Conservation (phyloP, 208 protist genomes). For the Crithidia sp. region DNA sequence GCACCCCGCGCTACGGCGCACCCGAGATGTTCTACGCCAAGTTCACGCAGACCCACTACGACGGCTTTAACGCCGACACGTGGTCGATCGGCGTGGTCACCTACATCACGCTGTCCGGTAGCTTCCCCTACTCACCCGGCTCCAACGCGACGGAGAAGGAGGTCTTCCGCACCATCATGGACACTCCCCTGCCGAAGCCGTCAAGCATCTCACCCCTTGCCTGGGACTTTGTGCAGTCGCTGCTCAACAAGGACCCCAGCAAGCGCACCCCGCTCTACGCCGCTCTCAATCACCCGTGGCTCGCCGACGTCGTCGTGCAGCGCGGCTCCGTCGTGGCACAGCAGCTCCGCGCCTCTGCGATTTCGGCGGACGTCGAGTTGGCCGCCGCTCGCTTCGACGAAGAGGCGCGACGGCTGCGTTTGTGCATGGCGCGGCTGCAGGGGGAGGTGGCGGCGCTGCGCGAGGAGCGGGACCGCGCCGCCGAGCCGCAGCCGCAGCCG, state of each 20-base stretch:
- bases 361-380: conserved; percentile 58
- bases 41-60: conserved; percentile 93
- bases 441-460: conserved; percentile 67
- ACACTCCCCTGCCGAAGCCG: conserved; percentile 82
- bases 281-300: conserved; percentile 90
- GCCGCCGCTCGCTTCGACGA: conserved; percentile 75
- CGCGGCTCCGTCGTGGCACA: conserved; percentile 77
- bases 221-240: conserved; percentile 75
- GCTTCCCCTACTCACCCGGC: conserved; percentile 95
- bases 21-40: conserved; percentile 94
- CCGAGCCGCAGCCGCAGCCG: conserved; percentile 26
- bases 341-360: conserved; percentile 48
- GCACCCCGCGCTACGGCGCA: conserved; percentile 90
- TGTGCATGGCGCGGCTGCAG: conserved; percentile 79
- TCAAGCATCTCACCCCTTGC: conserved; percentile 64
- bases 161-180: conserved; percentile 92
- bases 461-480: conserved; percentile 53
- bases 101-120: conserved; percentile 97
- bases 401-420: conserved; percentile 71
- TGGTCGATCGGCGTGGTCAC: conserved; percentile 97
- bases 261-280: conserved; percentile 89
- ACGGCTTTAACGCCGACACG: conserved; percentile 95
- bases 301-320: conserved; percentile 71
- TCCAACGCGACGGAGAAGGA: conserved; percentile 88
- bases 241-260: conserved; percentile 92